Conservation (phyloP, 208 protist species). For the Plasmodiophora brassicae region DNA sequence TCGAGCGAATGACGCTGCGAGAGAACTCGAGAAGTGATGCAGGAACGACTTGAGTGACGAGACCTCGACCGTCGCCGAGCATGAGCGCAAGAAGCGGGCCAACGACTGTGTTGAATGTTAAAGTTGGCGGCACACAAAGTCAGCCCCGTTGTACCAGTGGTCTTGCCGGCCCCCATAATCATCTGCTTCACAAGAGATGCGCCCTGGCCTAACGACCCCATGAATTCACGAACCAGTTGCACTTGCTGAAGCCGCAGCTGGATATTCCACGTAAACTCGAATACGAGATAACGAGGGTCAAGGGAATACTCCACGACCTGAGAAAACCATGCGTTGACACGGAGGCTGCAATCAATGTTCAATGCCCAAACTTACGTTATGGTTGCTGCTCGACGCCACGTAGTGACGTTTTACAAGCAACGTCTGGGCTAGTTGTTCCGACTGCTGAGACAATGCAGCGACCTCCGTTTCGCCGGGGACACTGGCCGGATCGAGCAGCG, state of each 20-base stretch:
- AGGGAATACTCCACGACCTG: background rate
- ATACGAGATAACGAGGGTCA: conserved; percentile 56
- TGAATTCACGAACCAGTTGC: conserved; percentile 41
- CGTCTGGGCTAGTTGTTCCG: background rate
- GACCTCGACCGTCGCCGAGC: conserved; percentile 76
- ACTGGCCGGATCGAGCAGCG: too few species aligned
- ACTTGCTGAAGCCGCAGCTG: conserved; percentile 54
- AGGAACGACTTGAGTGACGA: conserved; percentile 73
- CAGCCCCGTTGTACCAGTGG: conserved; percentile 37
- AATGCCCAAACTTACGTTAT: background rate
- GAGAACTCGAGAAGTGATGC: conserved; percentile 81
- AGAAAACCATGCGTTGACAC: too few species aligned
- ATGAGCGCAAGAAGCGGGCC: conserved; percentile 81
- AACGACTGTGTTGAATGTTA: conserved; percentile 67
- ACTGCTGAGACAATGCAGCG: conserved; percentile 40
- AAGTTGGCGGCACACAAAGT: background rate
- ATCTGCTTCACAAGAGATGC: conserved; percentile 76
- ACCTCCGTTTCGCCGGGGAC: background rate
- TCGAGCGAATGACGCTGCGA: conserved; percentile 72
- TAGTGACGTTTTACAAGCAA: background rate
- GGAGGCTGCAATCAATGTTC: too few species aligned
- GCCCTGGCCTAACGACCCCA: background rate
- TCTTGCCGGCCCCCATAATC: conserved; percentile 92
- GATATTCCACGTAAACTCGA: conserved; percentile 59
- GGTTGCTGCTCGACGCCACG: background rate